phyloP scores from a whole-genome alignment of 2,329 filamentous ascomycete species.

The Xylariaceae sp. region DNA sequence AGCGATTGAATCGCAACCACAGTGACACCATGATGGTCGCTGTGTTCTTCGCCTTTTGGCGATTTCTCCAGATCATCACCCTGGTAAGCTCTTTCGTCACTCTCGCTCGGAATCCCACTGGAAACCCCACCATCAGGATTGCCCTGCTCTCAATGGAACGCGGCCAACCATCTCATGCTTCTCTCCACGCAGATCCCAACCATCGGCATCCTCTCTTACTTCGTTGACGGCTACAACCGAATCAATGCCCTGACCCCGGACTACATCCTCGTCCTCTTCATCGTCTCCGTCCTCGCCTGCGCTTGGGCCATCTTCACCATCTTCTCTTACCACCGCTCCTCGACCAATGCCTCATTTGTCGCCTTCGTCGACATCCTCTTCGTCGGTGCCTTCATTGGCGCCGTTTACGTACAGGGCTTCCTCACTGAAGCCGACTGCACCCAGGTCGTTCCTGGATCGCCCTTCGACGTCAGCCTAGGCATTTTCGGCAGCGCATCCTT shows the following conservation, averaged over 20 bases:
- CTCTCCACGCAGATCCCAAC: constrained; percentile 49
- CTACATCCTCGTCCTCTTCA: constrained; percentile 62
- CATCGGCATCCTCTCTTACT: constrained; percentile 63
- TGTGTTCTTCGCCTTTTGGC: constrained; percentile 58
- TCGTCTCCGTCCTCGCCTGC: constrained; percentile 57
- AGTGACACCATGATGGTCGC: constrained; percentile 53
- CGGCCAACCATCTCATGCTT: background rate
- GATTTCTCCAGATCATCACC: constrained; percentile 57
- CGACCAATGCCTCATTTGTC: constrained; percentile 56
- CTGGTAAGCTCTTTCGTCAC: constrained; percentile 45
- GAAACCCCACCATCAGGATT: background rate
- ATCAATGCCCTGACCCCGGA: constrained; percentile 55
- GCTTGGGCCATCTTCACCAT: constrained; percentile 62
- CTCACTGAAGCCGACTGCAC: constrained; percentile 64
- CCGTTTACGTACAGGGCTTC: constrained; percentile 54
- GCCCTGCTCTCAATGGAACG: background rate
- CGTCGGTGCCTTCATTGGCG: constrained; percentile 59
- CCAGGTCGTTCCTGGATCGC: constrained; percentile 44
- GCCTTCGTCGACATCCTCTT: constrained; percentile 56
- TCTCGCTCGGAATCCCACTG: background rate
- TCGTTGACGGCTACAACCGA: constrained; percentile 55
- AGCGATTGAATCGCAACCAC: constrained; percentile 1
- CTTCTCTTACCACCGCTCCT: constrained; percentile 61
- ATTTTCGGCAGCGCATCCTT: constrained; percentile 51
- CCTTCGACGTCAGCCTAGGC: constrained; percentile 56